Percentiles rank a stretch among this genome's conserved stretches.
These are phyloP conservation scores for Anthostomella pinea DNA, from an alignment of 2,329 filamentous ascomycete genomes.

Conservation along the genomic window DNA sequence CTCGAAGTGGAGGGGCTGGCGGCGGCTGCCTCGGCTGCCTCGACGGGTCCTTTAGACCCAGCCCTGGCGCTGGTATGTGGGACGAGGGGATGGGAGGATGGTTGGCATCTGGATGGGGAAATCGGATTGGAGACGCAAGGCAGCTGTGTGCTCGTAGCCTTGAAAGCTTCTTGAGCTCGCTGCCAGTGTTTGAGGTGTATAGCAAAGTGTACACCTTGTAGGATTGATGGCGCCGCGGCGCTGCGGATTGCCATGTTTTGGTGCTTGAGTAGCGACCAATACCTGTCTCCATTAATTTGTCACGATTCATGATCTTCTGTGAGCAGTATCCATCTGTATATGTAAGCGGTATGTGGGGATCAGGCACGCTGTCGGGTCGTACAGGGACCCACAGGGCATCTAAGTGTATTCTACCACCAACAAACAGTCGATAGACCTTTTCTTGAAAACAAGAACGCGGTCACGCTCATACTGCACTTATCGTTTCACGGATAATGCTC, in stretches of 20 bases:
- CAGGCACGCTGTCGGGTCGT: too few relatives aligned
- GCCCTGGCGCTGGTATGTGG: slow-evolving; percentile 16
- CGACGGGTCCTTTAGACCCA: slow-evolving; percentile 23
- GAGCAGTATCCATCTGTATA: too few relatives aligned
- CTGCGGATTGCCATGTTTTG: not conserved
- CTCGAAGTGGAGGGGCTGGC: slow-evolving; percentile 10
- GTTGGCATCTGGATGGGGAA: not conserved
- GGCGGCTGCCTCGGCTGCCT: slow-evolving; percentile 2
- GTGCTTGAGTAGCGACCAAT: not conserved
- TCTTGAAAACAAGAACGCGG: too few relatives aligned
- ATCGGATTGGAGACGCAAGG: not conserved
- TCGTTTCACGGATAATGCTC: too few relatives aligned
- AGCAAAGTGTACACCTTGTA: not conserved
- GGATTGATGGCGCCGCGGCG: not conserved
- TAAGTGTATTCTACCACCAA: too few relatives aligned
- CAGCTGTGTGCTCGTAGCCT: slow-evolving; percentile 21
- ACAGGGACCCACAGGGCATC: too few relatives aligned
- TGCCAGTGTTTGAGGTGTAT: slow-evolving; percentile 4
- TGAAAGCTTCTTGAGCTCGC: slow-evolving; percentile 19
- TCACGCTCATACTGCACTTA: too few relatives aligned
- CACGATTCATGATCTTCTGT: too few relatives aligned
- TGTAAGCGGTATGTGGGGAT: too few relatives aligned
- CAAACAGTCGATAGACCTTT: too few relatives aligned
- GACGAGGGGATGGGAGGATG: slow-evolving; percentile 1
- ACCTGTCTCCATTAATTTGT: too few relatives aligned